These are phyloP conservation scores for Magnaporthiopsis incrustans DNA, from an alignment of 2,329 filamentous ascomycete genomes.

Conservation along the genomic window DNA sequence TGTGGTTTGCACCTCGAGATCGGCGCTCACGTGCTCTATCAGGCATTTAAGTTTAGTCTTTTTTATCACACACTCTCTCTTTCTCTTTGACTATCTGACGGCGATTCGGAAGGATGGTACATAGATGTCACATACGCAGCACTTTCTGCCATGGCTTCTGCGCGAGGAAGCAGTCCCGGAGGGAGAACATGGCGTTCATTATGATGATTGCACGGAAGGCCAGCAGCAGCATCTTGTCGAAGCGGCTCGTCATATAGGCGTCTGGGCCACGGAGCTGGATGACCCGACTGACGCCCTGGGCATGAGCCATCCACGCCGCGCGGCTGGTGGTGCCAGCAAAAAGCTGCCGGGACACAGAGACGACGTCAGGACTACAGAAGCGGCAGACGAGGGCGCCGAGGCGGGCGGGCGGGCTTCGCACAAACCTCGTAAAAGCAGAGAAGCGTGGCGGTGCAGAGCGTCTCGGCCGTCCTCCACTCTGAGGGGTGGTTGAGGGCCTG, in stretches of 20 bases:
- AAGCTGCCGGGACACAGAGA: constrained; percentile 18
- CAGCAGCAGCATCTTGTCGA: constrained; percentile 29
- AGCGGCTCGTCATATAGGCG: constrained; percentile 23
- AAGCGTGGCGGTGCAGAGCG: constrained; percentile 32
- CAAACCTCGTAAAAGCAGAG: constrained; percentile 31
- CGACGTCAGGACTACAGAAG: background rate
- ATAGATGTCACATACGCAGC: constrained; percentile 12
- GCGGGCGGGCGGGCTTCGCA: background rate
- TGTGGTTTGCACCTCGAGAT: background rate
- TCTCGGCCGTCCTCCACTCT: constrained; percentile 31
- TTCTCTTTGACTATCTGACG: too few relatives aligned
- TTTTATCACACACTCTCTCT: too few relatives aligned
- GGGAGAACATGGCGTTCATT: constrained; percentile 30
- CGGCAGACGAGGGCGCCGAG: background rate
- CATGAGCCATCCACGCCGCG: constrained; percentile 31
- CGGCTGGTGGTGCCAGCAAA: constrained; percentile 31
- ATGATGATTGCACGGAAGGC: constrained; percentile 30
- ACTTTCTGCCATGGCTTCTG: constrained; percentile 27
- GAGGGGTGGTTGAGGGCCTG: constrained; percentile 25
- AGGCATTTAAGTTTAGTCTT: background rate
- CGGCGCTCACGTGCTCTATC: background rate
- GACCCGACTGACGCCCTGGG: constrained; percentile 27
- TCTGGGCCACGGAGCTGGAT: constrained; percentile 30
- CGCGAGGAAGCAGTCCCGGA: constrained; percentile 27
- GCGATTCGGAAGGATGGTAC: background rate